Evolutionary conservation across 495 filamentous ascomycete genomes (phyloP), one percentile per base, ranked within the genome.

Genomic region (Penicillium argentinense): DNA sequence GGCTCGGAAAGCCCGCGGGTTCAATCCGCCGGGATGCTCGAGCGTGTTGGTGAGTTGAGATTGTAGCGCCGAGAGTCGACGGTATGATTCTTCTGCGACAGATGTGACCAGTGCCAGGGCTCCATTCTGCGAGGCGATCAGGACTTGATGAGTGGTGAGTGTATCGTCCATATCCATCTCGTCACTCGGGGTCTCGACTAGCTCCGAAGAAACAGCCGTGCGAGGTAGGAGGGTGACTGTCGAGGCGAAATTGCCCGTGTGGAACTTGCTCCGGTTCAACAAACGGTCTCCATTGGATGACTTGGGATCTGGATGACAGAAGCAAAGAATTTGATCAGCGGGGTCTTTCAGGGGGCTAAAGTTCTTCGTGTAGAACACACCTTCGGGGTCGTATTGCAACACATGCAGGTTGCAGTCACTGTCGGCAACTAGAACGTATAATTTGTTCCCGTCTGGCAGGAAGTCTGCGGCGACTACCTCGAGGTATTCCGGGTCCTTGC

Each of bases 331-430:
- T n/a, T n/a, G n/a, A 36, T 60, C 25, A 53, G 43, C 42, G 23
- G 24, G n/a, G n/a, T n/a, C n/a, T n/a, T n/a, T n/a, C n/a, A n/a
- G n/a, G n/a, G n/a, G n/a, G n/a, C n/a, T n/a, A n/a, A n/a, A n/a
- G n/a, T n/a, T n/a, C n/a, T n/a, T n/a, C n/a, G n/a, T n/a, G n/a
- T n/a, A n/a, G n/a, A n/a, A n/a, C n/a, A n/a, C n/a, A 84, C 83
- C 78, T 60, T 98, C 95, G 8, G 93, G 95, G 61, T 97, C 90
- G 60, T 91, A 99, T 66, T 97, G 89, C 37, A 97, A 61, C 4
- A 96, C 74, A 59, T 96, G 89, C 27, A 99, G 65, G 59, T 89
- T 87, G 43, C 86, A 86, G 51, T 96, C 88, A 27, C 86, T 81
- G 65, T 97, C 91, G 14, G 85, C 83, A 27, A 88, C 84, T 6